phyloP scores from a whole-genome alignment of 2,329 filamentous ascomycete genomes.

The Aspergillus sp. region DNA sequence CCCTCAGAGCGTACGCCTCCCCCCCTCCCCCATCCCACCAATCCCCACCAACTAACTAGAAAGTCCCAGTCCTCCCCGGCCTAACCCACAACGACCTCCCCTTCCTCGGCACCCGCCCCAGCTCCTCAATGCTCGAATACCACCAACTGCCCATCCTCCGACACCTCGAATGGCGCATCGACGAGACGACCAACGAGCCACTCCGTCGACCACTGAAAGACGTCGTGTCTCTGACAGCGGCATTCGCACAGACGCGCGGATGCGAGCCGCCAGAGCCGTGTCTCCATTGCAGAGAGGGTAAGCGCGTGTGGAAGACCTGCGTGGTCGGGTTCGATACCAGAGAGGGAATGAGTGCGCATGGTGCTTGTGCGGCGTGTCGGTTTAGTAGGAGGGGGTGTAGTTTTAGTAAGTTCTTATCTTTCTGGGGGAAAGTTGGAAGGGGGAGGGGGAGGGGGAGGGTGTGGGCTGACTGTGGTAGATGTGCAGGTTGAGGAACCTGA shows the following conservation, averaged over 20 bases:
- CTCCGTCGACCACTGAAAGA: not conserved
- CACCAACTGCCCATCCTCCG: not conserved
- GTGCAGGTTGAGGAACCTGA: no score
- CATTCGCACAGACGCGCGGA: constrained; percentile 9
- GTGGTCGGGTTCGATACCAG: not conserved
- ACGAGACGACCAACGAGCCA: not conserved
- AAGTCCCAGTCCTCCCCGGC: not conserved
- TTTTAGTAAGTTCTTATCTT: not conserved
- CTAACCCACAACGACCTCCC: not conserved
- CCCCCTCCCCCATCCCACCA: no score
- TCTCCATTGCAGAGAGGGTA: not conserved
- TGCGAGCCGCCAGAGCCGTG: constrained; percentile 1
- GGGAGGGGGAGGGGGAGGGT: no score
- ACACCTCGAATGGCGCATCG: not conserved
- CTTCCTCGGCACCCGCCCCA: not conserved
- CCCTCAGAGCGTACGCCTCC: no score
- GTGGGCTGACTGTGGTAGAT: not conserved
- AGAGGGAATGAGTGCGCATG: not conserved
- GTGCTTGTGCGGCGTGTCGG: constrained; percentile 11
- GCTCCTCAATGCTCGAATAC: not conserved
- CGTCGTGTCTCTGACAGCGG: not conserved
- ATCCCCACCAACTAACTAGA: no score
- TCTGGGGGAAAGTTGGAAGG: no score
- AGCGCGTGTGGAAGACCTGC: constrained; percentile 6
- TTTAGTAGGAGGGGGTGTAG: constrained; percentile 6